phyloP scores from a whole-genome alignment of 345 rosid species.

The Rhodamnia argentea region DNA sequence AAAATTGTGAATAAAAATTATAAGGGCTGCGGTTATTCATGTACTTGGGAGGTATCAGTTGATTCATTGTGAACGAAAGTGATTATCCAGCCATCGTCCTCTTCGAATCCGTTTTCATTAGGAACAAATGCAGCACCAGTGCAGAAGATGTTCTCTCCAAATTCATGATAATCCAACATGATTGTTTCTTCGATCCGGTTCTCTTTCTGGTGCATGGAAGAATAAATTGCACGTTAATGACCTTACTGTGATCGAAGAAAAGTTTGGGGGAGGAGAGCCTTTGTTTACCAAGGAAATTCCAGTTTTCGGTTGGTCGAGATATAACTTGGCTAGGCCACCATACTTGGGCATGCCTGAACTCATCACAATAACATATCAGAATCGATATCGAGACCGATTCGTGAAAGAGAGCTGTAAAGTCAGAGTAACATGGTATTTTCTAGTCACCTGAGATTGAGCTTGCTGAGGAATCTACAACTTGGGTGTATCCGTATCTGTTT shows the following conservation, averaged over 20 bases:
- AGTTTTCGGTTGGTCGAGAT: conserved; percentile 17
- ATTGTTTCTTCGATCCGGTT: conserved; percentile 1
- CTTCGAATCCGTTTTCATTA: conserved; percentile 14
- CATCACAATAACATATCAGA: background rate
- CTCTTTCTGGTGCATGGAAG: background rate
- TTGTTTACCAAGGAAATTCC: background rate
- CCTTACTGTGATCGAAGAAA: background rate
- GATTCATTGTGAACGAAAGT: conserved; percentile 39
- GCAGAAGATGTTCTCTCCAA: conserved; percentile 26
- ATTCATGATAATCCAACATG: conserved; percentile 31
- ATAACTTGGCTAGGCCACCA: conserved; percentile 40
- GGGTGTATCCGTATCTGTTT: conserved; percentile 32
- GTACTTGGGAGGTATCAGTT: conserved; percentile 21
- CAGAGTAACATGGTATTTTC: background rate
- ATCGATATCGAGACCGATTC: background rate
- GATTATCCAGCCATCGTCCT: conserved; percentile 51
- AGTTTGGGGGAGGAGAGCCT: background rate
- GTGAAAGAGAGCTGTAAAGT: background rate
- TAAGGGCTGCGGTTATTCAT: background rate
- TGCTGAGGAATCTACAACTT: conserved; percentile 20
- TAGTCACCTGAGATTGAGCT: conserved; percentile 10
- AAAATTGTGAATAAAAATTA: background rate
- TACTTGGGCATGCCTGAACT: conserved; percentile 27
- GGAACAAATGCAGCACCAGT: conserved; percentile 35
- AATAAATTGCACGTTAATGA: background rate